Base-by-base conservation (phyloP, 2,329 filamentous ascomycete species). In the Xylariaceae sp. region DNA sequence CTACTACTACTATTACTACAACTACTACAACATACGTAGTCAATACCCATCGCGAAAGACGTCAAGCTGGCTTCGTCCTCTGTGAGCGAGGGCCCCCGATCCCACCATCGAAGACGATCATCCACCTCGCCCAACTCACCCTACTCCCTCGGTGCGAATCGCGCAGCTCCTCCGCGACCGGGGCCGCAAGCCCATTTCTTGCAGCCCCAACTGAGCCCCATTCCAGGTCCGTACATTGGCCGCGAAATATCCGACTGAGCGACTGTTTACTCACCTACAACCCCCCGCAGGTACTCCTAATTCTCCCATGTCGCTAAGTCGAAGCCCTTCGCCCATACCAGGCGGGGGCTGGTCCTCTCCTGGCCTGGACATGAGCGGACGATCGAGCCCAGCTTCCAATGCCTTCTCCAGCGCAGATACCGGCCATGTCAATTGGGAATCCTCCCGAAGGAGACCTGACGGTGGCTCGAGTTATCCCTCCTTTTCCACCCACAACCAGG, bases 341-440 rank as follows among this genome's bases (percentile, higher is more conserved):
- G 86, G 86, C 59, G 89, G 88, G 63, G 90, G 90, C 58, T 96
- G 92, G 91, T 82, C 88, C 45, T 93, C 85, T 68, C 89, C 86
- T 45, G 88, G 84, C 53, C 76, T 88, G 62, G 85, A 81, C 61
- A 82, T 86, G 49, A 82, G 80, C 54, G 85, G 85, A 50, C 77
- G 79, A 55, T 80, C 81, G 29, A 89, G 83, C 63, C 85, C 87
- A 56, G 71, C 68, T 60, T 76, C 67, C 64, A 68, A 59, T 66
- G 54, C 58, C 6, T 76, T 67, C 62, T 69, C 56, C 20, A 73
- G 73, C 42, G 58, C 72, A 45, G 79, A 75, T 64, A 76, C 77
- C 49, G 74, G 73, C 42, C 68, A 74, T 32, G 82, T 87, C 40
- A 85, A 86, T 19, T 96, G 90, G 90, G 87, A 90, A 47, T 85